These are phyloP conservation scores for Pythium vanterpoolii DNA, from an alignment of 352 stramenopile species.

Conservation along the genomic window DNA sequence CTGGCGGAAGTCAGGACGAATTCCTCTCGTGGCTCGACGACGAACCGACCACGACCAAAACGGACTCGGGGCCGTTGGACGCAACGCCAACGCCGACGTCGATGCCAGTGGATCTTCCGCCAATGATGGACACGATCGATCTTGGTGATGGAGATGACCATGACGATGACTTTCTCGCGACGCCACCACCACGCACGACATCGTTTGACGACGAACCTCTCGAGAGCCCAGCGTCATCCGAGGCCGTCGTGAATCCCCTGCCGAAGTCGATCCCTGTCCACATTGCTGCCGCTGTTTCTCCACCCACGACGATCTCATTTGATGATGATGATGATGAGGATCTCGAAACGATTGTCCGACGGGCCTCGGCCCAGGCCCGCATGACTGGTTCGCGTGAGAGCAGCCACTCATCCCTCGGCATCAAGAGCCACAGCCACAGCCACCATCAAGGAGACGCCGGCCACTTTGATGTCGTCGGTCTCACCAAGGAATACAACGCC, in stretches of 20 bases:
- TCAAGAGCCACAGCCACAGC: slow-evolving; percentile 50
- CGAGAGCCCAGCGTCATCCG: slow-evolving; percentile 10
- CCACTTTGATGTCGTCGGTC: slow-evolving; percentile 25
- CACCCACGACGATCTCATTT: slow-evolving; percentile 29
- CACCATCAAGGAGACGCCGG: background rate
- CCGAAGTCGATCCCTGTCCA: slow-evolving; percentile 19
- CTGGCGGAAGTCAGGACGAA: slow-evolving; percentile 35
- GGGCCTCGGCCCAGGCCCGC: slow-evolving; percentile 35
- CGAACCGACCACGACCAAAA: slow-evolving; percentile 6
- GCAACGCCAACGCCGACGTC: background rate
- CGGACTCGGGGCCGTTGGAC: background rate
- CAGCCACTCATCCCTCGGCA: slow-evolving; percentile 52
- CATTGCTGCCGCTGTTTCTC: background rate
- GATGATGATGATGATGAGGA: slow-evolving; percentile 44
- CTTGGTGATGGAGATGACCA: slow-evolving; percentile 16
- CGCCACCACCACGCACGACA: background rate
- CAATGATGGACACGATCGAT: slow-evolving; percentile 22
- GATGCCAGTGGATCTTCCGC: background rate
- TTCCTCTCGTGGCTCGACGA: slow-evolving; percentile 84
- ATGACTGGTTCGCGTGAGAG: slow-evolving; percentile 48
- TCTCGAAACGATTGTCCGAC: slow-evolving; percentile 56
- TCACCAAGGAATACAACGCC: slow-evolving; percentile 33
- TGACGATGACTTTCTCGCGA: slow-evolving; percentile 20
- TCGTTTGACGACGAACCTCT: slow-evolving; percentile 16
- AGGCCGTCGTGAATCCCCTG: slow-evolving; percentile 12